Evolutionary conservation across 208 protist species (phyloP).

Genomic region (Wallacemonas sp.): DNA sequence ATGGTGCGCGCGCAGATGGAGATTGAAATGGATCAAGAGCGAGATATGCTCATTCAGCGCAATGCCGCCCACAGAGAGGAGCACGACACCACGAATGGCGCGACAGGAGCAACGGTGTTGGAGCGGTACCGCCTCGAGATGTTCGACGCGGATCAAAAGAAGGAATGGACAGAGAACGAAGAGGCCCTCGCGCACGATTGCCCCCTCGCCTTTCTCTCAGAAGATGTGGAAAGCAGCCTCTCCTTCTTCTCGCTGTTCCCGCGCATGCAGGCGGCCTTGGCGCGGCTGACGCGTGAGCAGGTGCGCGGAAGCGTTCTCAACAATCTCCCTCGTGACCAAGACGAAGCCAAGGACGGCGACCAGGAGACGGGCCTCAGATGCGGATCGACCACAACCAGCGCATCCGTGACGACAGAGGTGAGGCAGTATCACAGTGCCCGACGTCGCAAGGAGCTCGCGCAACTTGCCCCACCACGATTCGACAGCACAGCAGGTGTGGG

Average conservation of each 20-base stretch:
- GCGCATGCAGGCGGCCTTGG: constrained; percentile 11
- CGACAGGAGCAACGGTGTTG: background rate
- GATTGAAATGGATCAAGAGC: constrained; percentile 14
- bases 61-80: background rate
- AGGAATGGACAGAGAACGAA: constrained; percentile 34
- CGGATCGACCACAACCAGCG: no score
- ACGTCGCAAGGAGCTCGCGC: background rate
- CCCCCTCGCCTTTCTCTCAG: constrained; percentile 48
- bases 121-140: constrained; percentile 11
- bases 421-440: background rate
- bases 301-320: background rate
- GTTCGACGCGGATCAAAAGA: constrained; percentile 38
- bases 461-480: background rate
- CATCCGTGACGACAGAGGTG: no score
- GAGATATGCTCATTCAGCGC: background rate
- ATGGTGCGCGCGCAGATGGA: constrained; percentile 9
- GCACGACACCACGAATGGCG: background rate
- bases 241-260: constrained; percentile 26
- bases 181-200: constrained; percentile 31
- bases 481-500: background rate
- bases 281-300: constrained; percentile 1
- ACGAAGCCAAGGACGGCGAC: background rate
- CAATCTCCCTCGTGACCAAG: background rate
- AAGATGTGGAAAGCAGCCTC: constrained; percentile 28
- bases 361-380: background rate